These are phyloP conservation scores for Cryptosporidium canis DNA, from an alignment of 169 alveolate species.

Conservation along the genomic window DNA sequence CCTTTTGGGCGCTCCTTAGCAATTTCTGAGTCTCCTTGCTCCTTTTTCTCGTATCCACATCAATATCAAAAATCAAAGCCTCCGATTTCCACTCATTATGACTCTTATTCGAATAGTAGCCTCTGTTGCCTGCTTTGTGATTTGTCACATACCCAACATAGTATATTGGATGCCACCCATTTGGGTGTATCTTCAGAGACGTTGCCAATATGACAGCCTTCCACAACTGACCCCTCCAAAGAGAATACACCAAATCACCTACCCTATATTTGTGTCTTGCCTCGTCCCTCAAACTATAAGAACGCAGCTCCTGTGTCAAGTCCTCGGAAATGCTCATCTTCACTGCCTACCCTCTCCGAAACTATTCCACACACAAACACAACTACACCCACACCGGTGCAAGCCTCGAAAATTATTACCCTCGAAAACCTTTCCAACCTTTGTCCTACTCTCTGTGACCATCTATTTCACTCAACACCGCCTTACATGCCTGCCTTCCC, in stretches of 20 bases:
- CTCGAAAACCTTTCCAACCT: no score
- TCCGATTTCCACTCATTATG: slow-evolving; percentile 68
- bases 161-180: slow-evolving; percentile 66
- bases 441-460: no score
- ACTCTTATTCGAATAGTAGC: neutral
- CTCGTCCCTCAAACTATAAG: slow-evolving; percentile 5
- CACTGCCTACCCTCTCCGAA: neutral
- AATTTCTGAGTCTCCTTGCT: slow-evolving; percentile 20
- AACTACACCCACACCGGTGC: no score
- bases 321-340: neutral
- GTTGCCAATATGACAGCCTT: slow-evolving; percentile 31
- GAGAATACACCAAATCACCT: slow-evolving; percentile 32
- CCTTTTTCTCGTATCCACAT: slow-evolving; percentile 13
- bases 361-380: no score
- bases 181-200: slow-evolving; percentile 49
- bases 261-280: slow-evolving; percentile 15
- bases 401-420: no score
- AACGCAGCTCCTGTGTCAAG: slow-evolving; percentile 9
- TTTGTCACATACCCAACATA: slow-evolving; percentile 31
- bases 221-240: slow-evolving; percentile 67
- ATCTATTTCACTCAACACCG: no score
- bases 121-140: neutral
- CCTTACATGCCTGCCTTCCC: no score
- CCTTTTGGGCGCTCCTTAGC: neutral
- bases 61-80: slow-evolving; percentile 15